Evolutionary conservation across 2,329 filamentous ascomycete genomes (phyloP).

Genomic region (Aspergillus texensis): DNA sequence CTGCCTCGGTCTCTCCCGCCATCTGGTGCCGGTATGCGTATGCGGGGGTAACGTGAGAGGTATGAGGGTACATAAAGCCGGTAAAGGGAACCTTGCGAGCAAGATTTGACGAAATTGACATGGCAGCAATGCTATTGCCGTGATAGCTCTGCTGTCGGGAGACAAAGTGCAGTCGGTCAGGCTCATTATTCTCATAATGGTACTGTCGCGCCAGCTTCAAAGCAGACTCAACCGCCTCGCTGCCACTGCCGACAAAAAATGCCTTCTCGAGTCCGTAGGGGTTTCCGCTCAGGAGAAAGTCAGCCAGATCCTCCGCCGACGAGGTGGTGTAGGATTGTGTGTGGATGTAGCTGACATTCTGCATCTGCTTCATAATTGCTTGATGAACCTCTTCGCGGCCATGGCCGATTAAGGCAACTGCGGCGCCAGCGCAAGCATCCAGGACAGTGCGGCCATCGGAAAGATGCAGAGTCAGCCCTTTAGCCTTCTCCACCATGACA

Average conservation of each 20-base stretch:
- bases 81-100: slow-evolving; percentile 4
- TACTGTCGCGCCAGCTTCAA: slow-evolving; percentile 9
- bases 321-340: slow-evolving; percentile 4
- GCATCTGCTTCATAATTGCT: slow-evolving; percentile 4
- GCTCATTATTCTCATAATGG: slow-evolving; percentile 1
- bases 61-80: background rate
- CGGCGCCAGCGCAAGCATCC: slow-evolving; percentile 4
- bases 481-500: background rate
- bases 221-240: slow-evolving; percentile 7
- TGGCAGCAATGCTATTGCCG: slow-evolving; percentile 7
- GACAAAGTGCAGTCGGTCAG: background rate
- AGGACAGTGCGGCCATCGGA: slow-evolving; percentile 1
- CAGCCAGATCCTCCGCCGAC: background rate
- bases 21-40: slow-evolving; percentile 3
- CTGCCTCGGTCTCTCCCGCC: background rate
- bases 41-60: slow-evolving; percentile 2
- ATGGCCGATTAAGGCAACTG: slow-evolving; percentile 6
- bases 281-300: background rate
- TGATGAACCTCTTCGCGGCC: background rate
- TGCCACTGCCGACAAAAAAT: slow-evolving; percentile 6
- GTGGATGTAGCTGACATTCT: slow-evolving; percentile 8
- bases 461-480: background rate
- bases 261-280: slow-evolving; percentile 5
- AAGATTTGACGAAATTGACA: background rate
- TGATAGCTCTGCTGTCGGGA: slow-evolving; percentile 7